phyloP scores from a whole-genome alignment of 2,329 filamentous ascomycete genomes.

The Ophiostoma sp. region DNA sequence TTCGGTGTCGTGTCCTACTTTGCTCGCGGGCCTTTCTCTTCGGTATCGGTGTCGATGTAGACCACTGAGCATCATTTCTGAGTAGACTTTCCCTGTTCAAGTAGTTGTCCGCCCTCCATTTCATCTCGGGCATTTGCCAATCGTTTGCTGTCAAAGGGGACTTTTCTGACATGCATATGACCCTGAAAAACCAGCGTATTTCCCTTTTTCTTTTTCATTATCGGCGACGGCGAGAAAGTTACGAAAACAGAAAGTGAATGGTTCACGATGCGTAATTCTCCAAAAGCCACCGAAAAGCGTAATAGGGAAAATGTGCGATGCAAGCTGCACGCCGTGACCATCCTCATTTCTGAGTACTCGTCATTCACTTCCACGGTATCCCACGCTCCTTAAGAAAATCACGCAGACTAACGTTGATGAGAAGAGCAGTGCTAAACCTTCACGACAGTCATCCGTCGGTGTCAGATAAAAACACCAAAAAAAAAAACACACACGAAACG shows the following conservation, averaged over 20 bases:
- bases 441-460: neutral
- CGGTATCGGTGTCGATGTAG: no score
- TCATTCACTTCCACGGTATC: neutral
- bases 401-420: neutral
- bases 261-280: neutral
- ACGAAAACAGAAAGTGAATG: neutral
- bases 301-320: neutral
- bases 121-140: neutral
- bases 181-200: no score
- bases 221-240: neutral
- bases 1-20: neutral
- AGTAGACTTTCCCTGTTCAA: no score
- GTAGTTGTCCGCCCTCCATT: no score
- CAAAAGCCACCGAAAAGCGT: neutral
- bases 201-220: neutral
- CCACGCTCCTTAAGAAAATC: neutral
- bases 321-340: conserved; percentile 8
- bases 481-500: neutral
- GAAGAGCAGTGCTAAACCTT: neutral
- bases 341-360: neutral
- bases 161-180: neutral
- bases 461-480: neutral
- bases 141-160: neutral
- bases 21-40: no score
- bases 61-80: no score